Conservation (phyloP, 2,329 filamentous ascomycete genomes). For the Nemania abortiva region DNA sequence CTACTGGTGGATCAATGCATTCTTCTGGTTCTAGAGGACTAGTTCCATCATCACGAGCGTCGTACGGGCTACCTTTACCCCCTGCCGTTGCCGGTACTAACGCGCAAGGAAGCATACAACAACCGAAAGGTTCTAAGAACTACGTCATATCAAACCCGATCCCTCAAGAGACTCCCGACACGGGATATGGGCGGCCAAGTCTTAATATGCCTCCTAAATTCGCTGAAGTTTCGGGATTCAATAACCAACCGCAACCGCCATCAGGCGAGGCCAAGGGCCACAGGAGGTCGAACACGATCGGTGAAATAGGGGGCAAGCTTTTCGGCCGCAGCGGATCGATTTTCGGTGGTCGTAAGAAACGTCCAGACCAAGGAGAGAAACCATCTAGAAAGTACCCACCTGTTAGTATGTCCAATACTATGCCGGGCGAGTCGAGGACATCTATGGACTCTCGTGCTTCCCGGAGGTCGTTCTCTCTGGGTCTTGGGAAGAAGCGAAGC, state of each 20-base stretch:
- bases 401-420: constrained; percentile 85
- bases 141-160: constrained; percentile 79
- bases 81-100: constrained; percentile 90
- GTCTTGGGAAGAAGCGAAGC: constrained; percentile 76
- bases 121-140: constrained; percentile 75
- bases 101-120: constrained; percentile 88
- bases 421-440: constrained; percentile 69
- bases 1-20: constrained; percentile 84
- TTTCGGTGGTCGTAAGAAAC: constrained; percentile 70
- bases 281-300: constrained; percentile 80
- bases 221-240: constrained; percentile 68
- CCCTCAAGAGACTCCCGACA: constrained; percentile 64
- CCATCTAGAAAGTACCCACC: constrained; percentile 84
- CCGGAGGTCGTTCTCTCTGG: constrained; percentile 77
- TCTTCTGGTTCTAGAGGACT: constrained; percentile 75
- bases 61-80: constrained; percentile 89
- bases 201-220: constrained; percentile 70
- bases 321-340: constrained; percentile 87
- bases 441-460: constrained; percentile 78
- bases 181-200: constrained; percentile 70
- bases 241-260: constrained; percentile 63
- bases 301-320: constrained; percentile 83
- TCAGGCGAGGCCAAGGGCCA: constrained; percentile 65
- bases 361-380: constrained; percentile 59
- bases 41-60: constrained; percentile 66